A percentile compares a stretch with the other conserved stretches of the same genome.
phyloP scores from a whole-genome alignment of 352 stramenopile species.

The Saprolegnia parasitica region DNA sequence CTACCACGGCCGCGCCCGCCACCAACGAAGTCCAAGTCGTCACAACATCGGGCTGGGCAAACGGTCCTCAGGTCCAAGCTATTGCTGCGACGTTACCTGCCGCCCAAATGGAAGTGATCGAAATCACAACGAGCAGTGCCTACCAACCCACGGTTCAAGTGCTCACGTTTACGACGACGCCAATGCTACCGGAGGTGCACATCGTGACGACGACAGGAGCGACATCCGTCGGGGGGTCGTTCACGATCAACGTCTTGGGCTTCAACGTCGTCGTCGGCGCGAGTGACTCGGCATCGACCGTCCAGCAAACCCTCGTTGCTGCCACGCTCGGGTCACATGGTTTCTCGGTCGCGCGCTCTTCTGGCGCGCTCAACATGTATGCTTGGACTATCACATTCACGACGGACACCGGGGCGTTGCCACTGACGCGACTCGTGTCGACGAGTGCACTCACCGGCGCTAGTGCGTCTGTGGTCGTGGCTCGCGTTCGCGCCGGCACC shows the following conservation, averaged over 20 bases:
- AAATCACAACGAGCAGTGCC: conserved; percentile 30
- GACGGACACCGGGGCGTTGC: conserved; percentile 16
- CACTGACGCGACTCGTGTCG: conserved; percentile 22
- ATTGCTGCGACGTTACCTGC: conserved; percentile 30
- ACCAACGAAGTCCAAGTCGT: conserved; percentile 45
- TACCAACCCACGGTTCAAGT: conserved; percentile 37
- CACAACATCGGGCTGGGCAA: conserved; percentile 43
- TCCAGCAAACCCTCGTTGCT: conserved; percentile 26
- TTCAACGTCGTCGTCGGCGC: conserved; percentile 29
- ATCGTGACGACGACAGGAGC: conserved; percentile 28
- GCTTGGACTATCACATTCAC: conserved; percentile 31
- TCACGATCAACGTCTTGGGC: conserved; percentile 33
- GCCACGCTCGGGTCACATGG: conserved; percentile 22
- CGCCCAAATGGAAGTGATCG: conserved; percentile 17
- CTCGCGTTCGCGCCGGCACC: conserved; percentile 29
- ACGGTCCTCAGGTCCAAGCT: conserved; percentile 34
- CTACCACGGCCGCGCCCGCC: conserved; percentile 27
- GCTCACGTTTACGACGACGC: conserved; percentile 25
- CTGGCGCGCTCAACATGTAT: not conserved
- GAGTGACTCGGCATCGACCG: conserved; percentile 10
- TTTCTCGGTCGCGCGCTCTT: conserved; percentile 27
- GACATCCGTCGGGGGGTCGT: conserved; percentile 30
- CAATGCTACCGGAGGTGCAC: conserved; percentile 34
- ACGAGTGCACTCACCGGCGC: conserved; percentile 15
- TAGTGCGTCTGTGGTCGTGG: not conserved